Evolutionary conservation across 768 basidiomycete species (phyloP).

Genomic region (Leccinum ochraceum): DNA sequence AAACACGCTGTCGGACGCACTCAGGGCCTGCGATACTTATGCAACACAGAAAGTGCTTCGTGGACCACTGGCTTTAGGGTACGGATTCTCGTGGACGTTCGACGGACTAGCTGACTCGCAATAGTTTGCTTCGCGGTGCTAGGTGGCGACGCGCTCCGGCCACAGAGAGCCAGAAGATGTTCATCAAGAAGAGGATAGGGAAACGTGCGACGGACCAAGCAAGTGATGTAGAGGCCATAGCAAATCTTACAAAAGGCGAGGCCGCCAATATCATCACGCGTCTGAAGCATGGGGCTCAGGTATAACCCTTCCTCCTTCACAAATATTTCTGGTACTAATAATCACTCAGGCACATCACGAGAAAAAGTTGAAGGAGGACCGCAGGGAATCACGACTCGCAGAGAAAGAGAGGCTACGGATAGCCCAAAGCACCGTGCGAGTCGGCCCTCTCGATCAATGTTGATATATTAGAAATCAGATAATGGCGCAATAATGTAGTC

Average conservation of each 20-base stretch:
- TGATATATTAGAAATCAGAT: slow-evolving; percentile 11
- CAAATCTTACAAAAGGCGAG: slow-evolving; percentile 68
- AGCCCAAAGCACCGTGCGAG: slow-evolving; percentile 56
- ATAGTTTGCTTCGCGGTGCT: slow-evolving; percentile 62
- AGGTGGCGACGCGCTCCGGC: slow-evolving; percentile 66
- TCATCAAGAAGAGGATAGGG: slow-evolving; percentile 56
- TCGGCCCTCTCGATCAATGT: slow-evolving; percentile 50
- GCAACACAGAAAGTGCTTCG: slow-evolving; percentile 54
- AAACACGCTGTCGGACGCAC: slow-evolving; percentile 53
- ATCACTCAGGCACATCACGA: slow-evolving; percentile 51
- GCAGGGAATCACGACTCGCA: slow-evolving; percentile 34
- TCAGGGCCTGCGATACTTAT: slow-evolving; percentile 72
- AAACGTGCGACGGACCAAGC: slow-evolving; percentile 26
- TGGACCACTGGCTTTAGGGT: slow-evolving; percentile 54
- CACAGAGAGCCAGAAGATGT: slow-evolving; percentile 56
- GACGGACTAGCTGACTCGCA: slow-evolving; percentile 5
- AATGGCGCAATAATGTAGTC: neutral
- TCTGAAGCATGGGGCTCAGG: slow-evolving; percentile 74
- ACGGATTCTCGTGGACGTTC: slow-evolving; percentile 13
- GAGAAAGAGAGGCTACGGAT: slow-evolving; percentile 53
- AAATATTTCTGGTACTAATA: slow-evolving; percentile 1
- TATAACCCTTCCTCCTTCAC: slow-evolving; percentile 27
- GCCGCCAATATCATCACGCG: slow-evolving; percentile 80
- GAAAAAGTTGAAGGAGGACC: slow-evolving; percentile 46
- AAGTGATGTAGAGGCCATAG: slow-evolving; percentile 31